These are phyloP conservation scores for Zymoseptoria tritici DNA, from an alignment of 2,329 filamentous ascomycete genomes.

Conservation along the genomic window DNA sequence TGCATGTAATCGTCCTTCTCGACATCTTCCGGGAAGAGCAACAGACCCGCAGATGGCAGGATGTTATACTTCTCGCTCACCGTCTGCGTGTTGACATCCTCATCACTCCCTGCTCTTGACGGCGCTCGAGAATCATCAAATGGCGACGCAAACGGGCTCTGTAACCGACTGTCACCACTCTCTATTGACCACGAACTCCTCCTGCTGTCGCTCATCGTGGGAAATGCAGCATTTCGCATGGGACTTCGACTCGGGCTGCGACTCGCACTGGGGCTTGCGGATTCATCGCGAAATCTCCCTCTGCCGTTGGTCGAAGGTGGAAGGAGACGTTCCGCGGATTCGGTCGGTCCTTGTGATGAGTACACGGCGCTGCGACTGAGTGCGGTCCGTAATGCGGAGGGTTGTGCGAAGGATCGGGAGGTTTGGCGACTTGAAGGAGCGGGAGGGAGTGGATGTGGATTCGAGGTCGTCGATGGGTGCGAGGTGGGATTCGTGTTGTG, in stretches of 20 bases:
- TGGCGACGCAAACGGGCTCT: conserved; percentile 43
- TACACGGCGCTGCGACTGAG: conserved; percentile 19
- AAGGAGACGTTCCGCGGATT: conserved; percentile 45
- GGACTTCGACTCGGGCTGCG: conserved; percentile 27
- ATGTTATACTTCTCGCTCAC: conserved; percentile 70
- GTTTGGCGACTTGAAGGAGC: conserved; percentile 34
- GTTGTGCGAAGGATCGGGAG: conserved; percentile 38
- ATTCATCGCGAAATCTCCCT: conserved; percentile 46
- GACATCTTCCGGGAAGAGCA: conserved; percentile 64
- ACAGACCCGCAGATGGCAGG: conserved; percentile 56
- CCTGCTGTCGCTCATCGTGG: conserved; percentile 49
- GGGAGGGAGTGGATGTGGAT: conserved; percentile 26
- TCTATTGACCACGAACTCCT: conserved; percentile 61
- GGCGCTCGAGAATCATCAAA: conserved; percentile 55
- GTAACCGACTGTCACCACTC: conserved; percentile 44
- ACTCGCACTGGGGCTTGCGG: conserved; percentile 13
- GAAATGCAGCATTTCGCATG: conserved; percentile 40
- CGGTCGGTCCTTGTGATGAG: conserved; percentile 24
- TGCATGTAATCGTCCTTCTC: conserved; percentile 68
- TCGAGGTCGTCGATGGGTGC: not conserved
- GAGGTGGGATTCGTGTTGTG: conserved; percentile 7
- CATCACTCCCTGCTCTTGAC: conserved; percentile 56
- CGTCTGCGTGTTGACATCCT: conserved; percentile 62
- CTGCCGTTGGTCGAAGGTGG: conserved; percentile 43
- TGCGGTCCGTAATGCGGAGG: conserved; percentile 19